Percentiles rank a stretch among this genome's conserved stretches.
phyloP scores from a whole-genome alignment of 1,284 basidiomycete species.

The Ustilago esculenta region DNA sequence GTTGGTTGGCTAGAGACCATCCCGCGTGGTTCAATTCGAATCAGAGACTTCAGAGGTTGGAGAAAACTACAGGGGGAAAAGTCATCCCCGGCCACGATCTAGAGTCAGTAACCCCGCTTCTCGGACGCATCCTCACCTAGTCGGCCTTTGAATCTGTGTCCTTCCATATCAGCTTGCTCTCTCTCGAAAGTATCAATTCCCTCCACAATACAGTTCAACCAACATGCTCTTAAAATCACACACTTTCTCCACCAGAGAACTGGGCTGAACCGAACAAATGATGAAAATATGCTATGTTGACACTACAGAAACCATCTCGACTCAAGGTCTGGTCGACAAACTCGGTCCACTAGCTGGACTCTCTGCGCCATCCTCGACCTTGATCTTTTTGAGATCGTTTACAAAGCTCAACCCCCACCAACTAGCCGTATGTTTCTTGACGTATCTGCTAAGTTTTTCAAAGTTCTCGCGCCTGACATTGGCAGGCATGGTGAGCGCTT shows the following conservation, averaged over 20 bases:
- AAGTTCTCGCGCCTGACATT: constrained; percentile 87
- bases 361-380: constrained; percentile 38
- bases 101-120: constrained; percentile 31
- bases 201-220: no score
- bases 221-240: no score
- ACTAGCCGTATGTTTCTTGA: constrained; percentile 64
- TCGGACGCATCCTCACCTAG: constrained; percentile 33
- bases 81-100: constrained; percentile 55
- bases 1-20: constrained; percentile 57
- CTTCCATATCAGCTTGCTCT: no score
- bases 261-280: no score
- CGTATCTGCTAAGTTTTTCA: constrained; percentile 84
- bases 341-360: constrained; percentile 22
- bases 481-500: constrained; percentile 87
- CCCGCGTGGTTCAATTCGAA: constrained; percentile 58
- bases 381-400: constrained; percentile 52
- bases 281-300: no score
- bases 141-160: no score
- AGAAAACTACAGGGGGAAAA: constrained; percentile 45
- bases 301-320: not conserved
- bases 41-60: constrained; percentile 50
- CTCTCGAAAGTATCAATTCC: no score
- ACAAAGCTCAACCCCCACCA: constrained; percentile 66
- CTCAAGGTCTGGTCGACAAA: constrained; percentile 13
- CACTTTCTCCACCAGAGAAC: no score